Percentiles rank a stretch among this genome's conserved stretches.
These are phyloP conservation scores for Mycotypha africana DNA, from an alignment of 371 early-diverging fungal species.

Conservation along the genomic window DNA sequence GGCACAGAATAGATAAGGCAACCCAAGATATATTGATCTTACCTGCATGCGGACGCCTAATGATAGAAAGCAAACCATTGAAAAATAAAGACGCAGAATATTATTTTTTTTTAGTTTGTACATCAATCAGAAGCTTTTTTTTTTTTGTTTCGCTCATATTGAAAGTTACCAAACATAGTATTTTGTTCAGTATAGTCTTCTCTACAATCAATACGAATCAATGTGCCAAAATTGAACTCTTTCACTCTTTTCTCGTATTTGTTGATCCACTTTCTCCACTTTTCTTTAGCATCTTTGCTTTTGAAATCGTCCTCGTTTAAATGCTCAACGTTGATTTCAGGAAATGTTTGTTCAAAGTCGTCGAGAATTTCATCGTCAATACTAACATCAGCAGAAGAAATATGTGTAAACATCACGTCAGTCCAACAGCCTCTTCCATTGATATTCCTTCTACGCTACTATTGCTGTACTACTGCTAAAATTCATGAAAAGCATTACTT, in stretches of 20 bases:
- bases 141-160: too few species aligned
- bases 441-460: too few species aligned
- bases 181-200: conserved; percentile 82
- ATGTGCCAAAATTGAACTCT: conserved; percentile 89
- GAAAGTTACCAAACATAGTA: conserved; percentile 84
- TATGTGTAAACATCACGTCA: background rate
- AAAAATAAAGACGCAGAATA: too few species aligned
- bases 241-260: conserved; percentile 80
- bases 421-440: too few species aligned
- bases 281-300: conserved; percentile 72
- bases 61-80: too few species aligned
- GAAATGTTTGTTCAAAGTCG: conserved; percentile 71
- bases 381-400: conserved; percentile 19
- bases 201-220: conserved; percentile 71
- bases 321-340: conserved; percentile 57
- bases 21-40: too few species aligned
- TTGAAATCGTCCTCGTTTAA: conserved; percentile 77
- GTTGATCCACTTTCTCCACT: conserved; percentile 83
- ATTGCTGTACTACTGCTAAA: too few species aligned
- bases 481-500: too few species aligned
- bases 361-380: conserved; percentile 81
- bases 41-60: conserved; percentile 50
- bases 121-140: too few species aligned
- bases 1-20: too few species aligned
- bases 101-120: too few species aligned